Percentiles rank a stretch among this genome's conserved stretches.
These are phyloP conservation scores for Hemisphaericaspora lyxosophila DNA, from an alignment of 1,139 yeast species.

Conservation along the genomic window DNA sequence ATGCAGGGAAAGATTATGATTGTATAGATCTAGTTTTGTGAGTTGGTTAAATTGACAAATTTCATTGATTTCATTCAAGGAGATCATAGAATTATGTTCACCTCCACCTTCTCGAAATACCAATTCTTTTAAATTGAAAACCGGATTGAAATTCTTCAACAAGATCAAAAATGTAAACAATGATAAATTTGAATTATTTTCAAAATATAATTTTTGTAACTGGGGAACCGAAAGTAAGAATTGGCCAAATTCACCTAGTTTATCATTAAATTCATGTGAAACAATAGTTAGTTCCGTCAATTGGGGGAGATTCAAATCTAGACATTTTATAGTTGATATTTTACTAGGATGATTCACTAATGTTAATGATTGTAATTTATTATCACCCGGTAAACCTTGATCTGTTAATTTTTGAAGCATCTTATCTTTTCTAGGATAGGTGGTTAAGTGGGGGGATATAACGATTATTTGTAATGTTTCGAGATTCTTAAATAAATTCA, in stretches of 20 bases:
- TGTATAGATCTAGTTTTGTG: constrained; percentile 34
- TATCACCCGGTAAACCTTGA: constrained; percentile 1
- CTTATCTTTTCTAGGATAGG: constrained; percentile 21
- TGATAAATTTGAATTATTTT: constrained; percentile 33
- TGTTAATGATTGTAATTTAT: constrained; percentile 20
- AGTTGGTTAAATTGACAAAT: constrained; percentile 26
- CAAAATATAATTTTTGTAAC: constrained; percentile 28
- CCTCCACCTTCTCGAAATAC: constrained; percentile 30
- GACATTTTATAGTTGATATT: neutral
- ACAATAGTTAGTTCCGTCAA: constrained; percentile 28
- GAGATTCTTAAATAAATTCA: constrained; percentile 31
- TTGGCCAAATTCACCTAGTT: constrained; percentile 29
- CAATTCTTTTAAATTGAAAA: constrained; percentile 26
- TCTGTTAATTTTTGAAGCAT: constrained; percentile 15
- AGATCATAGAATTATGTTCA: constrained; percentile 13
- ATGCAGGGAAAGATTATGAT: constrained; percentile 30
- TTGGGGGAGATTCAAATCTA: constrained; percentile 19
- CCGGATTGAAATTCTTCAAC: constrained; percentile 30
- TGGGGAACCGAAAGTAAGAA: constrained; percentile 23
- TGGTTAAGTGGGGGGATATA: constrained; percentile 15
- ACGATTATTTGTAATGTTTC: constrained; percentile 23
- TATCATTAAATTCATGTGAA: constrained; percentile 32
- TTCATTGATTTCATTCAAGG: constrained; percentile 27
- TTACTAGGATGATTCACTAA: constrained; percentile 28
- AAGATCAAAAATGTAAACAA: constrained; percentile 31